A percentile compares a stretch with the other conserved stretches of the same genome.
Conservation (phyloP, 2,329 filamentous ascomycete species). For the Trichoderma gracile region DNA sequence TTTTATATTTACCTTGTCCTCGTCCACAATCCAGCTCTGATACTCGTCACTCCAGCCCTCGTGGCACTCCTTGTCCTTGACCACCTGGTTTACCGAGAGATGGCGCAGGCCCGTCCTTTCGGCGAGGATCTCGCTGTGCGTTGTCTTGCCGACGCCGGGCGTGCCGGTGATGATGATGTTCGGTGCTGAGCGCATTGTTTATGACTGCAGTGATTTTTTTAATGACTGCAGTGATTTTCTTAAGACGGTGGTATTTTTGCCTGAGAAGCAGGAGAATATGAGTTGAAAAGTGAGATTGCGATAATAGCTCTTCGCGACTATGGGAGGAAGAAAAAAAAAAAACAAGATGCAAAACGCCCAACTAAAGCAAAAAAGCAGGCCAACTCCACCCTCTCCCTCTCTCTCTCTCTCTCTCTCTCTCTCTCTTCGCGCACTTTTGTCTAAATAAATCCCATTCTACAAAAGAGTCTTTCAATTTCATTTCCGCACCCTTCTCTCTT, state of each 20-base stretch:
- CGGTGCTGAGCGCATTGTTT: slow-evolving; percentile 57
- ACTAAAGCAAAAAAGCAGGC: neutral
- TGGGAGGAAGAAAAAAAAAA: no score
- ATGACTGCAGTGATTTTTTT: slow-evolving; percentile 1
- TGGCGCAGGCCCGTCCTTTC: slow-evolving; percentile 76
- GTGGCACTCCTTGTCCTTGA: slow-evolving; percentile 84
- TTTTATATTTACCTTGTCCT: slow-evolving; percentile 80
- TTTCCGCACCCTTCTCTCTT: neutral
- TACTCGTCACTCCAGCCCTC: slow-evolving; percentile 85
- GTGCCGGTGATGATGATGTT: slow-evolving; percentile 97
- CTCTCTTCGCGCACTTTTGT: neutral
- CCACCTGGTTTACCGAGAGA: slow-evolving; percentile 84
- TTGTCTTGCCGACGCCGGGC: slow-evolving; percentile 93
- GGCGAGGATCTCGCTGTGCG: slow-evolving; percentile 80
- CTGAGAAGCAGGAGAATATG: neutral
- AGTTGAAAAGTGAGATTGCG: no score
- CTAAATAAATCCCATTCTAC: no score
- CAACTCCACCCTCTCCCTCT: slow-evolving; percentile 3
- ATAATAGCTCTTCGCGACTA: no score
- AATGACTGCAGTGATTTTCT: slow-evolving; percentile 3
- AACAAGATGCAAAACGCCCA: no score
- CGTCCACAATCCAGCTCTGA: slow-evolving; percentile 89
- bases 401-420: no score
- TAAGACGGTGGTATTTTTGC: no score
- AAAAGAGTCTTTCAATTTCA: no score